phyloP scores from a whole-genome alignment of 2,329 filamentous ascomycete species.

The Aureobasidium sp. region DNA sequence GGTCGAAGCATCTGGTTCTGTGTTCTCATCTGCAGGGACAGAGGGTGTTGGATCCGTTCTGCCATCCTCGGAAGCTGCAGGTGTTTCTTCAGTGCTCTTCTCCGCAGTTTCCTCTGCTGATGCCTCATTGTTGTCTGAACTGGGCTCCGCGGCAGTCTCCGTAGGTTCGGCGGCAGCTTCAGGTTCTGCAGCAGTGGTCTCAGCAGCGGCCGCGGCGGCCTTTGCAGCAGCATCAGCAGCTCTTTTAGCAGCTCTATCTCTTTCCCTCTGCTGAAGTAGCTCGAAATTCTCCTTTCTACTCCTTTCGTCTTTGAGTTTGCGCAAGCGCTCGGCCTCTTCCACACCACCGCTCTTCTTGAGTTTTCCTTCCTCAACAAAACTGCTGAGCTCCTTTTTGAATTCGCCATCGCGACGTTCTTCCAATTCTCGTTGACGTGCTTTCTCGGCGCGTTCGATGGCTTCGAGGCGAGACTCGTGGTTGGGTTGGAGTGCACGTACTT shows the following conservation, averaged over 20 bases:
- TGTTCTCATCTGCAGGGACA: background rate
- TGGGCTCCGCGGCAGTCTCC: constrained; percentile 16
- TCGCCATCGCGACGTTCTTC: constrained; percentile 66
- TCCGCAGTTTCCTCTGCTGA: background rate
- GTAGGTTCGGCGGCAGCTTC: constrained; percentile 16
- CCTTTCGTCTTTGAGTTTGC: constrained; percentile 78
- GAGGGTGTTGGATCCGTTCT: background rate
- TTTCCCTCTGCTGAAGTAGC: constrained; percentile 45
- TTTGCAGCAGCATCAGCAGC: constrained; percentile 26
- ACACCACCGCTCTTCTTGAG: constrained; percentile 94
- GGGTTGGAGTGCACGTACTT: constrained; percentile 85
- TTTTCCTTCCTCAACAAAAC: constrained; percentile 82
- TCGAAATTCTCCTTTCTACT: constrained; percentile 69
- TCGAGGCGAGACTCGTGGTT: constrained; percentile 92
- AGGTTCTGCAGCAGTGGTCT: constrained; percentile 19
- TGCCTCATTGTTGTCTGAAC: background rate
- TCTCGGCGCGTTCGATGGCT: constrained; percentile 95
- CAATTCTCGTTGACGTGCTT: constrained; percentile 80
- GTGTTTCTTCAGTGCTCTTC: background rate
- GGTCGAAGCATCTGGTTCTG: background rate
- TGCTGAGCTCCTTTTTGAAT: constrained; percentile 76
- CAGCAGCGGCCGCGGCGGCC: background rate
- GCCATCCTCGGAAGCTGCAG: background rate
- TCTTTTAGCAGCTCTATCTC: constrained; percentile 28
- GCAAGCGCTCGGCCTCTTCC: constrained; percentile 82